phyloP scores from a whole-genome alignment of 2,329 filamentous ascomycete species.

The Trichoderma semiorbis region DNA sequence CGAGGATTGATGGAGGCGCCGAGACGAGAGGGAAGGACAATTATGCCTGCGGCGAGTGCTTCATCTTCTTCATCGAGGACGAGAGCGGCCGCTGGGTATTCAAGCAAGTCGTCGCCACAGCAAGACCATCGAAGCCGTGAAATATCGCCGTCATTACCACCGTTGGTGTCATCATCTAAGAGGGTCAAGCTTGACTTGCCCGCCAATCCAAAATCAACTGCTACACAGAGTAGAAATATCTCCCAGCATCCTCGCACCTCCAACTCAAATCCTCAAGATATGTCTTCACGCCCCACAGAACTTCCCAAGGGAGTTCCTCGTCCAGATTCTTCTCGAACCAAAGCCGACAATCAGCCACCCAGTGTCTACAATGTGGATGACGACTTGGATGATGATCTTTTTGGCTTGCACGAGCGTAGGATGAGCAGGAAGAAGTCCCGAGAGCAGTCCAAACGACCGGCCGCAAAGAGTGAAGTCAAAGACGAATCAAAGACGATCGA shows the following conservation, averaged over 20 bases:
- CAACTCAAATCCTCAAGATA: background rate
- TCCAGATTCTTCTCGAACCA: background rate
- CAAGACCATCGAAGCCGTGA: background rate
- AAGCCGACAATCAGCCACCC: background rate
- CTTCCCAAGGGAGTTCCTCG: background rate
- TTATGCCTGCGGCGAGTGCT: constrained; percentile 25
- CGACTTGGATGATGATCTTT: constrained; percentile 33
- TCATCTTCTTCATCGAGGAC: constrained; percentile 23
- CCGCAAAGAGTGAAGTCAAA: background rate
- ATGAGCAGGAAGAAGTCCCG: constrained; percentile 31
- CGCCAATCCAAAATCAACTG: background rate
- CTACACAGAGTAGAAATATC: background rate
- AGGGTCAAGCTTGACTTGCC: background rate
- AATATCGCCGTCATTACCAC: background rate
- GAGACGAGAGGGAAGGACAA: constrained; percentile 30
- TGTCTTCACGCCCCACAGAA: background rate
- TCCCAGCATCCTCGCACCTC: background rate
- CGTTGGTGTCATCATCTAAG: background rate
- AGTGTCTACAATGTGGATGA: constrained; percentile 11
- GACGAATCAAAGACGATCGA: constrained; percentile 21
- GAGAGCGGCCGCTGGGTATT: constrained; percentile 30
- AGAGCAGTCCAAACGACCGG: constrained; percentile 26
- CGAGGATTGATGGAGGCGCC: constrained; percentile 44
- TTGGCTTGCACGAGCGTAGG: constrained; percentile 33
- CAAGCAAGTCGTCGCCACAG: constrained; percentile 17